Percentiles rank a stretch among this genome's conserved stretches.
phyloP scores from a whole-genome alignment of 768 basidiomycete genomes.

The Pisolithus marmoratus region DNA sequence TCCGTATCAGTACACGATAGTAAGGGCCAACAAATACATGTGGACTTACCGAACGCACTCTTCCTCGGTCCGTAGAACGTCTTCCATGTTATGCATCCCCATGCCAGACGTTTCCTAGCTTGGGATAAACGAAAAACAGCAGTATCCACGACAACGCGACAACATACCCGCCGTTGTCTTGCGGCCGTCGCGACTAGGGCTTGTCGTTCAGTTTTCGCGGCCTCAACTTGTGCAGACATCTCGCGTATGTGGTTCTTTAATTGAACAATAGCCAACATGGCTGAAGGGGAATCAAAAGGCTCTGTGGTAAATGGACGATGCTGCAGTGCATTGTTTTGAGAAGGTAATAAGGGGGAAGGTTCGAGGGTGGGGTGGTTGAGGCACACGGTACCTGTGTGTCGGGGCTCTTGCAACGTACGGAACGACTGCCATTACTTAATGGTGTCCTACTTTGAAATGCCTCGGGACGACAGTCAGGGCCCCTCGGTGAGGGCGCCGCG shows the following conservation, averaged over 20 bases:
- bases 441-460: background rate
- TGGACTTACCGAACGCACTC: conserved; percentile 32
- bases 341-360: background rate
- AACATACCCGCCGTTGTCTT: conserved; percentile 20
- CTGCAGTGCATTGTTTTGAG: background rate
- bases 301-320: background rate
- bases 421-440: background rate
- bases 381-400: background rate
- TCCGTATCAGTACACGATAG: background rate
- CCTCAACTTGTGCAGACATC: conserved; percentile 31
- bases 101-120: conserved; percentile 12
- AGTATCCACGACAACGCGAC: background rate
- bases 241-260: conserved; percentile 34
- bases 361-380: background rate
- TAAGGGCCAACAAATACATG: background rate
- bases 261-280: conserved; percentile 18
- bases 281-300: conserved; percentile 4
- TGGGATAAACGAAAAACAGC: background rate
- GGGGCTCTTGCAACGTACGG: background rate
- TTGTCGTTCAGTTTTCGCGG: conserved; percentile 33
- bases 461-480: background rate
- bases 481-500: conserved; percentile 1
- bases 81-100: conserved; percentile 15
- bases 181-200: conserved; percentile 20
- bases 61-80: conserved; percentile 24